Percentiles rank a stretch among this genome's conserved stretches.
Evolutionary conservation across 192 early-diverging fungal genomes (phyloP).

Genomic region (Linnemannia hyalina): DNA sequence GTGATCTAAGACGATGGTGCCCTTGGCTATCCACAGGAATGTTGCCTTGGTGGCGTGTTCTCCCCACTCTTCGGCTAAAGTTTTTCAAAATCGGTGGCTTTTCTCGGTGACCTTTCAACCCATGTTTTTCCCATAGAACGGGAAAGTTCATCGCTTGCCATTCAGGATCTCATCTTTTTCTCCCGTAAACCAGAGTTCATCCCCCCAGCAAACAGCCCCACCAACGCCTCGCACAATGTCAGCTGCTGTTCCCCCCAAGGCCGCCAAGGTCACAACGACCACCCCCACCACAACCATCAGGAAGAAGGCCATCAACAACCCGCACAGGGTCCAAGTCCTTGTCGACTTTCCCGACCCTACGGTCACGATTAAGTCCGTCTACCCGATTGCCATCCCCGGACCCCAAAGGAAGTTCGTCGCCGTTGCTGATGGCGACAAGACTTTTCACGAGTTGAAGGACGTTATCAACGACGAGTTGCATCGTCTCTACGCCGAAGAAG

Average conservation of each 20-base stretch:
- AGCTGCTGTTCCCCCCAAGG: neutral
- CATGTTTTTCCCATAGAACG: neutral
- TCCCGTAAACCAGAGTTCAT: neutral
- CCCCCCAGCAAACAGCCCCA: neutral
- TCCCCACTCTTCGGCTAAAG: neutral
- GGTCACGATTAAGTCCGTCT: neutral
- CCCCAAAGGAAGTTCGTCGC: slow-evolving; percentile 14
- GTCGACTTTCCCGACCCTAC: slow-evolving; percentile 8
- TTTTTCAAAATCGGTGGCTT: neutral
- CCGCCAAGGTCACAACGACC: neutral
- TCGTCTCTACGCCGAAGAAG: slow-evolving; percentile 12
- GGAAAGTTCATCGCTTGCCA: neutral
- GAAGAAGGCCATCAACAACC: neutral
- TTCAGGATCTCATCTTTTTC: neutral
- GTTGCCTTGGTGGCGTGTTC: too few relatives aligned
- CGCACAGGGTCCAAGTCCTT: neutral
- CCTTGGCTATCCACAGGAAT: too few relatives aligned
- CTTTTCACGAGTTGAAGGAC: slow-evolving; percentile 13
- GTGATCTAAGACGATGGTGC: too few relatives aligned
- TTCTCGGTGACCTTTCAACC: neutral
- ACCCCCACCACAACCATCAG: too few relatives aligned
- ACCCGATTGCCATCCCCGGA: neutral
- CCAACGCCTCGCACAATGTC: neutral
- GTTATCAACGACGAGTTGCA: slow-evolving; percentile 14
- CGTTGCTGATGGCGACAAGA: slow-evolving; percentile 6